phyloP scores from a whole-genome alignment of 2,329 filamentous ascomycete genomes.

The Lecanosticta acicola region DNA sequence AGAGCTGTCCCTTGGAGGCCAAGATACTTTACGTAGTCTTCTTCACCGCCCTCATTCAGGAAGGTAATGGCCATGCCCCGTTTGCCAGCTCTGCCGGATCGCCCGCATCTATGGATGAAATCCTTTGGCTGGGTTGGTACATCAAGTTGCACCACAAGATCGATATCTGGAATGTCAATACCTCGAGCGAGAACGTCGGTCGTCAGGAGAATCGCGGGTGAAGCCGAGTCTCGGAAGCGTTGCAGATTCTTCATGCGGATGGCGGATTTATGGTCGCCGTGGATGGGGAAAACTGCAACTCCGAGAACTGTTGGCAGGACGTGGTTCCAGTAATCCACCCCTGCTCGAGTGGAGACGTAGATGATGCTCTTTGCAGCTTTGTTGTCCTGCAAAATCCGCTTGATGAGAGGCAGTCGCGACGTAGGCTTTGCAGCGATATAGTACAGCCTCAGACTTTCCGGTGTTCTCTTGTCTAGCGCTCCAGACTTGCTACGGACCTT shows the following conservation, averaged over 20 bases:
- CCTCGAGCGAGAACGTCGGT: constrained; percentile 89
- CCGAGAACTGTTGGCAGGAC: constrained; percentile 66
- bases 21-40: constrained; percentile 84
- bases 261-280: constrained; percentile 85
- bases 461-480: constrained; percentile 77
- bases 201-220: constrained; percentile 76
- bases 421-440: constrained; percentile 71
- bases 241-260: constrained; percentile 84
- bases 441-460: constrained; percentile 86
- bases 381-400: constrained; percentile 58
- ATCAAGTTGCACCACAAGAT: constrained; percentile 85
- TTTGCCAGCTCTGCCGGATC: constrained; percentile 58
- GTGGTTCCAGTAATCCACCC: constrained; percentile 88
- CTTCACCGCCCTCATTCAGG: constrained; percentile 76
- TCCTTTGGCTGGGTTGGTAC: constrained; percentile 83
- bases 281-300: constrained; percentile 71
- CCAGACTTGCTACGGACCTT: constrained; percentile 75
- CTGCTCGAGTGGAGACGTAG: constrained; percentile 88
- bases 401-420: constrained; percentile 72
- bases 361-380: constrained; percentile 77
- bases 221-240: constrained; percentile 68
- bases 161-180: constrained; percentile 85
- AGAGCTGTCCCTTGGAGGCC: constrained; percentile 37
- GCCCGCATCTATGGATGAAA: constrained; percentile 61
- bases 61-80: constrained; percentile 81